Base-by-base conservation (phyloP, 805 yeast genomes). In the Cyberlindnera petersonii region DNA sequence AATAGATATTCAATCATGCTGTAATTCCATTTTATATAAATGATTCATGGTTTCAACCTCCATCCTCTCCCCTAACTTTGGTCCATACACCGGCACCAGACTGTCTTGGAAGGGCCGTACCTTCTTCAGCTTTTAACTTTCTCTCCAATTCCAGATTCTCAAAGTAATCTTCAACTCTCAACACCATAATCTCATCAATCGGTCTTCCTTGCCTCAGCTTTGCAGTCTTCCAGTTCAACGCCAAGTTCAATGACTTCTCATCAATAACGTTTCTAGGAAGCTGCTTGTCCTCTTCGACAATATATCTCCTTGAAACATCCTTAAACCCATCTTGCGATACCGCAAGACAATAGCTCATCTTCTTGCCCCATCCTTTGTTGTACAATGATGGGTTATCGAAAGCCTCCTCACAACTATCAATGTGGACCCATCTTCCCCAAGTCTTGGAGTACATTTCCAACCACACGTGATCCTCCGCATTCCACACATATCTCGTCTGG, bases 391-490 rank as follows among this genome's bases (percentile, higher is more conserved):
- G 97, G 44, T 86, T 76, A 59, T 91, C 95, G 61, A 71, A 87
- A 0, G 89, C 79, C 33, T 77, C 81, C 51, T 89, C 98, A 58
- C 98, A 91, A 8, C 86, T 75, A 53, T 89, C 98, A 14, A 85
- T 65, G 59, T 91, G 98, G 15, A 89, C 69, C 97, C 98, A 91
- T 39, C 87, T 61, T 31, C 71, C 60, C 47, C 75, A 65, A 16
- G 63, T 53, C 0, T 52, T 58, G 1, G 95, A 84, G 57, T 77
- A 89, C 51, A 83, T 82, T 55, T 91, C 98, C 52, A 94, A 83
- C 98, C 98, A 91, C 1, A 86, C 97, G 58, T 91, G 98, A 58
- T 91, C 98, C 57, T 91, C 98, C 7, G 74, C 66, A 58, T 87
- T 88, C 94, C 94, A 86, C 2, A 89, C 65, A 53, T 82, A 88